Percentiles rank a stretch among this genome's conserved stretches.
Conservation (phyloP, 176 grass and related monocot species). For the Triticum monococcum region DNA sequence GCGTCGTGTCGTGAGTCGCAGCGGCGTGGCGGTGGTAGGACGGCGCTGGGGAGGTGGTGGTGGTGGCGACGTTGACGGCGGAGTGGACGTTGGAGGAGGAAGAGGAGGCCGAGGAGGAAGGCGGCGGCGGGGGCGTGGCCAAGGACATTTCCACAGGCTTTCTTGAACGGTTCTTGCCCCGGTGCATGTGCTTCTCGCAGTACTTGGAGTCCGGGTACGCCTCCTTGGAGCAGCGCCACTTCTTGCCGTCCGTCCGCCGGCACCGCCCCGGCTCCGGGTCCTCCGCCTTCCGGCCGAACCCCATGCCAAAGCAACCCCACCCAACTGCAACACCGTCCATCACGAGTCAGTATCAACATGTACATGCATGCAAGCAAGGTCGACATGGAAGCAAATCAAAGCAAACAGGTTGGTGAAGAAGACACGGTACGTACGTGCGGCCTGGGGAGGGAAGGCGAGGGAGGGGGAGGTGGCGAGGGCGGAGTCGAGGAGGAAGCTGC, state of each 20-base stretch:
- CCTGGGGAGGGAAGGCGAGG: slow-evolving; percentile 66
- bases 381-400: too few species aligned
- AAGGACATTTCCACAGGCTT: slow-evolving; percentile 99
- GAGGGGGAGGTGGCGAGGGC: slow-evolving; percentile 67
- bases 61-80: slow-evolving; percentile 8
- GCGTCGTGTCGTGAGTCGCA: slow-evolving; percentile 25
- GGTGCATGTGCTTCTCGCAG: slow-evolving; percentile 99
- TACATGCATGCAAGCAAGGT: too few species aligned
- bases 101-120: slow-evolving; percentile 26
- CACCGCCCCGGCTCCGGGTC: slow-evolving; percentile 93
- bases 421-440: slow-evolving; percentile 44
- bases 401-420: too few species aligned
- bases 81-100: slow-evolving; percentile 29
- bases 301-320: slow-evolving; percentile 82
- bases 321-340: slow-evolving; percentile 38
- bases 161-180: slow-evolving; percentile 99
- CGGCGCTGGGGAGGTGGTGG: slow-evolving; percentile 24
- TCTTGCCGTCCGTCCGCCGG: slow-evolving; percentile 92
- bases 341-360: too few species aligned
- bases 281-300: slow-evolving; percentile 67
- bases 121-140: slow-evolving; percentile 40
- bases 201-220: slow-evolving; percentile 96
- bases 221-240: slow-evolving; percentile 97
- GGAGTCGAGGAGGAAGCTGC: slow-evolving; percentile 82
- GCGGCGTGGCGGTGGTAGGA: slow-evolving; percentile 8